Base-by-base conservation (phyloP, 139 green algal genomes). In the Coccomyxa sp. region DNA sequence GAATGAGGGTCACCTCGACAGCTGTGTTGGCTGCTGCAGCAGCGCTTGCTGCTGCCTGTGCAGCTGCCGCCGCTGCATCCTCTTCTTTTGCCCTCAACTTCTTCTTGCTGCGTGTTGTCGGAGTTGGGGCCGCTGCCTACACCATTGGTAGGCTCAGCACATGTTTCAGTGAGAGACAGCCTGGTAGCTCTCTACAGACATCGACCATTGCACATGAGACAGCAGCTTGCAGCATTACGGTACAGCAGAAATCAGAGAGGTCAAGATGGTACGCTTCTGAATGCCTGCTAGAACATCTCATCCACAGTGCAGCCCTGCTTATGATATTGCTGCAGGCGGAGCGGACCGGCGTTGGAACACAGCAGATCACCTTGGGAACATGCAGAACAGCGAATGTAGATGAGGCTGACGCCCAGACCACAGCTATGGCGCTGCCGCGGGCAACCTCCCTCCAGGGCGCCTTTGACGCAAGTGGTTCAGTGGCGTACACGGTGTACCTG, bases 371-470 rank as follows among this genome's bases (percentile, higher is more conserved):
- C 71, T 77, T 77, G 4, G 81, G 81, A 23, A 68, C 28, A 67
- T 88, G 77, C 67, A 88, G 30, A 11, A 85, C 85, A n/a, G 85
- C 85, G 81, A 79, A 85, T 67, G 81, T 85, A 67, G 77, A 58
- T 14, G 81, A 67, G n/a, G 30, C 63, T 15, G 76, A 66, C 13
- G 85, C 85, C 85, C 85, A 88, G 45, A 79, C 83, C 11, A 87
- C 79, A 17, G 71, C 66, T 0, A 79, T 71, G 0, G 80, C 85
- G 30, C 32, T 77, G 30, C 82, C 85, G 30, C 67, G 58, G 27
- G 58, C 82, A 1, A 85, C 38, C 81, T 83, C 63, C 32, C 79
- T 58, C 85, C 85, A 88, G 27, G 38, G 58, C 9, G 59, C 85
- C 4, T 31, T n/a, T 14, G 63, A 71, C 9, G 18, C 63, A 21